phyloP scores from a whole-genome alignment of 495 filamentous ascomycete genomes.

The Penicillium mononematosum region DNA sequence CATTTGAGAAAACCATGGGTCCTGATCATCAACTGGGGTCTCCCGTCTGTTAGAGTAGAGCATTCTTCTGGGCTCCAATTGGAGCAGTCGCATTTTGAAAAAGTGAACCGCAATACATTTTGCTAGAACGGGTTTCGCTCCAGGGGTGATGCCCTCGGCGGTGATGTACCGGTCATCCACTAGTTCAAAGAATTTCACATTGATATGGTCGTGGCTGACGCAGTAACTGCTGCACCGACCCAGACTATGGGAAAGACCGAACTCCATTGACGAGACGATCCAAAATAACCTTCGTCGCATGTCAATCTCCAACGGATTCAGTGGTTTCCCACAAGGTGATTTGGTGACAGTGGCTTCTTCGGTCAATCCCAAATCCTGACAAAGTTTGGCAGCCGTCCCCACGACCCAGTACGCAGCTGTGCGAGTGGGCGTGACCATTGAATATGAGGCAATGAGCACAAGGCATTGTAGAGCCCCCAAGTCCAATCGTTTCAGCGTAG shows the following conservation, averaged over 20 bases:
- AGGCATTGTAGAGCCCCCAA: conserved; percentile 87
- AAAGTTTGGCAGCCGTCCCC: conserved; percentile 78
- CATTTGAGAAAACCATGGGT: conserved; percentile 86
- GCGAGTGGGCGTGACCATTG: conserved; percentile 81
- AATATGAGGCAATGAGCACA: conserved; percentile 85
- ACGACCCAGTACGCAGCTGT: conserved; percentile 90
- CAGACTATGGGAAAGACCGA: conserved; percentile 79
- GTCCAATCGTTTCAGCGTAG: conserved; percentile 74
- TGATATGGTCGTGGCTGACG: conserved; percentile 71
- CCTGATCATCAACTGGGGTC: conserved; percentile 67
- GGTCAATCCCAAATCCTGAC: conserved; percentile 78
- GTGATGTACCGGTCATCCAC: conserved; percentile 80
- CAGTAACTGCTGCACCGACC: conserved; percentile 82
- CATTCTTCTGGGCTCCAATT: conserved; percentile 78
- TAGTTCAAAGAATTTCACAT: conserved; percentile 77
- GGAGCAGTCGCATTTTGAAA: conserved; percentile 84
- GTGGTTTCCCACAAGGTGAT: conserved; percentile 43
- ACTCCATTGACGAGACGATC: conserved; percentile 82
- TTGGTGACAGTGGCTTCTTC: conserved; percentile 79
- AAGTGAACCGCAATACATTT: conserved; percentile 91
- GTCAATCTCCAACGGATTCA: conserved; percentile 73
- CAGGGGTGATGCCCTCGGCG: conserved; percentile 67
- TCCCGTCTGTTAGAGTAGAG: conserved; percentile 78
- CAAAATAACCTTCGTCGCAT: conserved; percentile 85
- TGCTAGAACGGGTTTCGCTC: conserved; percentile 61